These are phyloP conservation scores for Metschnikowia gruessii DNA, from an alignment of 805 yeast genomes.

Conservation along the genomic window DNA sequence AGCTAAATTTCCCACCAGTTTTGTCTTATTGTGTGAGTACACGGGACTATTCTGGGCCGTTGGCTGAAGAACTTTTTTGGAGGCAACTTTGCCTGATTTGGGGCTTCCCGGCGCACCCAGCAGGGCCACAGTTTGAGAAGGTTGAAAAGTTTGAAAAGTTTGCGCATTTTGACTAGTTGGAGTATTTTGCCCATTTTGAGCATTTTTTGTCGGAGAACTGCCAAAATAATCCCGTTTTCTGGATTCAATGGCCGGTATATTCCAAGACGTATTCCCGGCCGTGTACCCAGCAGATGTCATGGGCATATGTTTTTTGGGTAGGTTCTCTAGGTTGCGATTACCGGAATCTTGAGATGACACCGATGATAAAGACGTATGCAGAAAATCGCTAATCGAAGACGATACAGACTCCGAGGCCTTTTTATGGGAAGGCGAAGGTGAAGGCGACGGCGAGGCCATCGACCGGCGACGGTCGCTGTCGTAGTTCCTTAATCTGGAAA, in stretches of 20 bases:
- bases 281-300: neutral
- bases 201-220: neutral
- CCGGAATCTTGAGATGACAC: conserved; percentile 23
- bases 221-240: neutral
- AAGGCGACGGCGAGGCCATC: neutral
- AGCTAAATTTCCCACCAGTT: no score
- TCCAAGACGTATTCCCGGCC: no score
- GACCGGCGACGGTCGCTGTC: conserved; percentile 5
- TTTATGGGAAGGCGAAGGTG: conserved; percentile 8
- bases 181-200: no score
- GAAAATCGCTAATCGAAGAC: conserved; percentile 33
- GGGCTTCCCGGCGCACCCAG: neutral
- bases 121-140: no score
- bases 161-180: no score
- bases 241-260: neutral
- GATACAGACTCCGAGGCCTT: conserved; percentile 9
- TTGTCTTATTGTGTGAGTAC: no score
- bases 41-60: no score
- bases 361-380: conserved; percentile 31
- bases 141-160: no score
- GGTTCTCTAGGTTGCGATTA: neutral
- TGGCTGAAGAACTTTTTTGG: no score
- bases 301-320: neutral
- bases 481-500: conserved; percentile 21
- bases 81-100: no score